phyloP scores from a whole-genome alignment of 345 rosid species.

The Linum tenue region DNA sequence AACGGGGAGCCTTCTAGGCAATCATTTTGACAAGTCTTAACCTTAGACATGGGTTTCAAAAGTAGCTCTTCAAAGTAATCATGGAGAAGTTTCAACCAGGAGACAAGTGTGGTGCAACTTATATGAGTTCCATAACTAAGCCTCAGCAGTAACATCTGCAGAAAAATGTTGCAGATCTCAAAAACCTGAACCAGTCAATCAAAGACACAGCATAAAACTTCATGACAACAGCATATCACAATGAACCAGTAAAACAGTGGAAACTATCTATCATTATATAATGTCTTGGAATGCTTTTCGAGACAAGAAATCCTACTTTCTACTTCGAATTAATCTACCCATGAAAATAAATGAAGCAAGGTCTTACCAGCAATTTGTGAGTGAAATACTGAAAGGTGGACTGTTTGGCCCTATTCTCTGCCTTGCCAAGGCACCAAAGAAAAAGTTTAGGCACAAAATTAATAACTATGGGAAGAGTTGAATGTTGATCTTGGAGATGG shows the following conservation, averaged over 20 bases:
- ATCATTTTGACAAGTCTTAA: conserved; percentile 24
- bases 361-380: conserved; percentile 72
- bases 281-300: neutral
- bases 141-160: conserved; percentile 76
- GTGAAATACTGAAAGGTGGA: conserved; percentile 49
- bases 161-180: conserved; percentile 6
- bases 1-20: conserved; percentile 80
- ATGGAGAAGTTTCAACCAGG: conserved; percentile 73
- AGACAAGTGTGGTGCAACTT: conserved; percentile 28
- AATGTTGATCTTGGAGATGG: conserved; percentile 26
- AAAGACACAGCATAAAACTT: neutral
- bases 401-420: conserved; percentile 21
- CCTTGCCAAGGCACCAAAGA: conserved; percentile 46
- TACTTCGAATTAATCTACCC: too few relatives aligned
- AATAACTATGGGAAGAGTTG: conserved; percentile 25
- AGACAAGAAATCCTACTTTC: neutral
- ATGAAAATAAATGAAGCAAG: conserved; percentile 9
- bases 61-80: conserved; percentile 47
- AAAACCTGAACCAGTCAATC: neutral
- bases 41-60: conserved; percentile 25
- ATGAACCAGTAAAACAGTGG: neutral
- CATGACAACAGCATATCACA: neutral
- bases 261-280: neutral
- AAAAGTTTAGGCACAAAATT: conserved; percentile 52
- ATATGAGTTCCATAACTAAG: conserved; percentile 43